Percentiles rank a stretch among this genome's conserved stretches.
phyloP scores from a whole-genome alignment of 2,329 filamentous ascomycete genomes.

The Calonectria pteridis region DNA sequence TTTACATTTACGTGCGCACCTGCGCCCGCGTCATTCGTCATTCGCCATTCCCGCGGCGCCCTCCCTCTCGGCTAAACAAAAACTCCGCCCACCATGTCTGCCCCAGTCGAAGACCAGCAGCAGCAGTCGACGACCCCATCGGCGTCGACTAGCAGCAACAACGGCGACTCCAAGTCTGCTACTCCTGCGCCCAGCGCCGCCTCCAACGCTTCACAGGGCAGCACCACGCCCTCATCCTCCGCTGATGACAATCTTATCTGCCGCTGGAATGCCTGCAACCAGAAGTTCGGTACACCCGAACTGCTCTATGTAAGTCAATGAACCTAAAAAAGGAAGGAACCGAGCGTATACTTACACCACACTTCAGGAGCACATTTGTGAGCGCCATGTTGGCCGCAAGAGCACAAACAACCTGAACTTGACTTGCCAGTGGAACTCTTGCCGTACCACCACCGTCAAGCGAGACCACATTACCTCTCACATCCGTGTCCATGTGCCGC shows the following conservation, averaged over 20 bases:
- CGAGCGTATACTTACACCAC: not conserved
- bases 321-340: not conserved
- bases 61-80: constrained; percentile 35
- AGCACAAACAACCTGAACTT: constrained; percentile 98
- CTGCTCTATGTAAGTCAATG: constrained; percentile 68
- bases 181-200: constrained; percentile 66
- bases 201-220: constrained; percentile 59
- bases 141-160: constrained; percentile 54
- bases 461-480: constrained; percentile 99
- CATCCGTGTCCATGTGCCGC: constrained; percentile 97
- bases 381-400: constrained; percentile 98
- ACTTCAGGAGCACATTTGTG: constrained; percentile 92
- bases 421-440: constrained; percentile 97
- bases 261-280: constrained; percentile 70
- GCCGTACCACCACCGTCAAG: constrained; percentile 97
- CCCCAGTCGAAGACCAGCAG: constrained; percentile 46
- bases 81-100: constrained; percentile 48
- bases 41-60: not conserved
- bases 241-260: constrained; percentile 69
- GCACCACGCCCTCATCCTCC: constrained; percentile 53
- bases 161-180: constrained; percentile 63
- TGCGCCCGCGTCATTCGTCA: constrained; percentile 31
- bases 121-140: constrained; percentile 40
- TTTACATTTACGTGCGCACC: constrained; percentile 17
- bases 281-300: constrained; percentile 70